A percentile compares a stretch with the other conserved stretches of the same genome.
Conservation (phyloP, 345 rosid genomes). For the Eucalyptus shirleyi region DNA sequence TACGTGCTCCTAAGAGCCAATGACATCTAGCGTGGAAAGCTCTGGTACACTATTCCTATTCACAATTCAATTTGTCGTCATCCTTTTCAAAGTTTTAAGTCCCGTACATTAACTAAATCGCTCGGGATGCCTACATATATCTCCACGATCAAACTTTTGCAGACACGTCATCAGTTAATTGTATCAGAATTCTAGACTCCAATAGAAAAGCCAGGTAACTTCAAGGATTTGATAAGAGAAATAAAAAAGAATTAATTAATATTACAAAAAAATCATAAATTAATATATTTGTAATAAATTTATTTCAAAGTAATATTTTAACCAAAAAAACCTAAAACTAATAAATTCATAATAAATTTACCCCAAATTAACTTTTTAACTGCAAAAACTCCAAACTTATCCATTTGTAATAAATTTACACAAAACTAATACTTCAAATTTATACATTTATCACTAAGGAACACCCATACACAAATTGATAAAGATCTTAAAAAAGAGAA, state of each 20-base stretch:
- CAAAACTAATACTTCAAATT: too few relatives aligned
- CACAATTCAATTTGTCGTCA: rapidly evolving
- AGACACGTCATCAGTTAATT: not conserved
- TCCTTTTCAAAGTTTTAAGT: not conserved
- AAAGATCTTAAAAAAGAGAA: too few relatives aligned
- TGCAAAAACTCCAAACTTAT: rapidly evolving
- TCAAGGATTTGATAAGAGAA: not conserved
- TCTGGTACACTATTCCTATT: not conserved
- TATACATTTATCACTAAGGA: too few relatives aligned
- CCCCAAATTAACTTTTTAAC: rapidly evolving
- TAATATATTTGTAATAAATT: too few relatives aligned
- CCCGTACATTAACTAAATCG: not conserved
- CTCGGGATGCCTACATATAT: not conserved
- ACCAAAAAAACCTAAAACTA: too few relatives aligned
- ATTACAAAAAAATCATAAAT: too few relatives aligned
- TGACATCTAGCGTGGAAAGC: not conserved
- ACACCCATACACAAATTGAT: too few relatives aligned
- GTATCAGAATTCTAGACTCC: not conserved
- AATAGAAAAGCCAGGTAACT: not conserved
- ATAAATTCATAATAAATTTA: too few relatives aligned
- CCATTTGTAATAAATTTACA: too few relatives aligned
- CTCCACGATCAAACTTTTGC: not conserved
- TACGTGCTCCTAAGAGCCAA: not conserved
- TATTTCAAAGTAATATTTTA: rapidly evolving
- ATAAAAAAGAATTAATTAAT: not conserved